Evolutionary conservation across 2,329 filamentous ascomycete genomes (phyloP), one percentile per base, ranked within the genome.

Genomic region (Celoporthe dispersa): DNA sequence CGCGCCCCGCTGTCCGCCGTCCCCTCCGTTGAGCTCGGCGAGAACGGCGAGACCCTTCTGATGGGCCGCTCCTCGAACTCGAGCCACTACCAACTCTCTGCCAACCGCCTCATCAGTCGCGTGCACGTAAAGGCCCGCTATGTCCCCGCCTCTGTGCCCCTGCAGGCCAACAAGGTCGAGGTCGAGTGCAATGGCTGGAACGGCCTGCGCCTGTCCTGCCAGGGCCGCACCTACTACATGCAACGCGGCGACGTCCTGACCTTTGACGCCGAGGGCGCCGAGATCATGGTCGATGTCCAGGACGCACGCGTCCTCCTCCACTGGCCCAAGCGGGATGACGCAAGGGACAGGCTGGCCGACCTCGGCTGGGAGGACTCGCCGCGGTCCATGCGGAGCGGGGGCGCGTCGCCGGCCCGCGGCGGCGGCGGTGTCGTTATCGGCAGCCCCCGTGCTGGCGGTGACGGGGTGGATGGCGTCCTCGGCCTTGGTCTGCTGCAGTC

Each of bases 181-280:
- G 92, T 99, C 75, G 87, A 93, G 76, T 99, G 96, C 84, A 88
- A 92, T 77, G 96, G 96, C 31, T 98, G 95, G 95, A 99, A 99
- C 80, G 96, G 96, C 22, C 86, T 96, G 74, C 97, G 94, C 83
- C 83, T 99, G 75, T 94, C 97, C 82, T 98, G 94, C 83, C 92
- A 95, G 81, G 94, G 94, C 69, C 90, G 91, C 74, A 92, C 93
- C 3, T 95, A 93, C 85, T 93, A 97, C 74, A 82, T 99, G 76
- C 86, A 85, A 73, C 98, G 97, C 83, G 94, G 92, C 25, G 94
- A 97, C 78, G 92, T 89, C 64, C 98, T 98, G 80, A 92, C 91
- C 62, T 97, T 94, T 70, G 93, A 97, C 81, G 94, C 94, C 39
- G 93, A 94, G 78, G 89, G 91, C 74, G 90, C 90, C 25, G 94